Evolutionary conservation across 208 protist species (phyloP).

Genomic region (Leishmania tarentolae): DNA sequence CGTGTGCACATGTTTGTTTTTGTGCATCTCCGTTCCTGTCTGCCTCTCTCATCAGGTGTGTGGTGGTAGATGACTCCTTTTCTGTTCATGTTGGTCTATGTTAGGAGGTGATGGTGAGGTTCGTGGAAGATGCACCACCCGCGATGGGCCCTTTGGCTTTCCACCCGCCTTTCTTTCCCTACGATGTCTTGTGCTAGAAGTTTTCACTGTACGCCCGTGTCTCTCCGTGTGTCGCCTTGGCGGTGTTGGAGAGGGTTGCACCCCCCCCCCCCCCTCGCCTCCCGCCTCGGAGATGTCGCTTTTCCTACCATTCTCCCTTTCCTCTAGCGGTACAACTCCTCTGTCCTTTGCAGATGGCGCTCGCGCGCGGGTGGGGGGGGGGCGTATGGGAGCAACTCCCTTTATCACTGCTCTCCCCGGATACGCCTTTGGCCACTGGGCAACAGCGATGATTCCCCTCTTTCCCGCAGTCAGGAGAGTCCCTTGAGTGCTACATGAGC

Average conservation of each 20-base stretch:
- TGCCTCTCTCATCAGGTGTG: neutral
- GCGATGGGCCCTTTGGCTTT: neutral
- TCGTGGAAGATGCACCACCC: neutral
- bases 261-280: no score
- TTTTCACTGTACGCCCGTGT: neutral
- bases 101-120: neutral
- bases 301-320: slow-evolving; percentile 2
- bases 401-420: neutral
- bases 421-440: neutral
- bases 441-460: neutral
- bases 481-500: neutral
- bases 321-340: slow-evolving; percentile 25
- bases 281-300: neutral
- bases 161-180: neutral
- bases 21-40: neutral
- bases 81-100: neutral
- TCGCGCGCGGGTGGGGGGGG: no score
- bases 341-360: slow-evolving; percentile 6
- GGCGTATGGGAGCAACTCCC: neutral
- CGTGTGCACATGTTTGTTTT: neutral
- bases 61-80: neutral
- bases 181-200: neutral
- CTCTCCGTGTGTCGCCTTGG: neutral
- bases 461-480: neutral
- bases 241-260: neutral